These are phyloP conservation scores for Vanderwaltozyma verrucispora DNA, from an alignment of 805 yeast genomes.

Conservation along the genomic window DNA sequence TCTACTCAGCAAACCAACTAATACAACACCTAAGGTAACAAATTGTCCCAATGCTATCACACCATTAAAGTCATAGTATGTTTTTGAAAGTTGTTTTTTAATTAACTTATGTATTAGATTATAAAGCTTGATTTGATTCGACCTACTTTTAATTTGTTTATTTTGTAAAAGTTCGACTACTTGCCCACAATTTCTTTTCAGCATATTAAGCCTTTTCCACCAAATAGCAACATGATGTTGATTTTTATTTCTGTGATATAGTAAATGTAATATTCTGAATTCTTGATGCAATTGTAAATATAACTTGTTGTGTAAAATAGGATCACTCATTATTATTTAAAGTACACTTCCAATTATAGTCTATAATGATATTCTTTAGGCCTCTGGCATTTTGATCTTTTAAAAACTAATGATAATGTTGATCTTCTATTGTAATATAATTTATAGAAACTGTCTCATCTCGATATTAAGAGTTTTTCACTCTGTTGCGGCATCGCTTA, in stretches of 20 bases:
- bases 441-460: too few species aligned
- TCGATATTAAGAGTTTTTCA: too few species aligned
- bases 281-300: slow-evolving; percentile 34
- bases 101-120: slow-evolving; percentile 21
- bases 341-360: too few species aligned
- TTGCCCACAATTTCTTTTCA: slow-evolving; percentile 41
- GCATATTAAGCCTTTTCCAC: slow-evolving; percentile 62
- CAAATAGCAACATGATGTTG: slow-evolving; percentile 66
- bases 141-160: slow-evolving; percentile 6
- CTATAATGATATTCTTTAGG: too few species aligned
- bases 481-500: too few species aligned
- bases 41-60: slow-evolving; percentile 71
- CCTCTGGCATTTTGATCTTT: too few species aligned
- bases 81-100: slow-evolving; percentile 33
- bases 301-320: neutral
- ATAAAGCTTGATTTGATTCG: slow-evolving; percentile 6
- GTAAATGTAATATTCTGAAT: slow-evolving; percentile 45
- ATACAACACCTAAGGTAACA: slow-evolving; percentile 57
- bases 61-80: slow-evolving; percentile 54
- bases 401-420: too few species aligned
- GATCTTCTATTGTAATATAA: too few species aligned
- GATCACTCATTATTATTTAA: neutral
- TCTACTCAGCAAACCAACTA: slow-evolving; percentile 47
- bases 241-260: slow-evolving; percentile 63
- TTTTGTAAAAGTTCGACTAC: slow-evolving; percentile 5